Percentiles rank a stretch among this genome's conserved stretches.
Evolutionary conservation across 2,329 filamentous ascomycete genomes (phyloP).

Genomic region (Sporothrix euskadiensis): DNA sequence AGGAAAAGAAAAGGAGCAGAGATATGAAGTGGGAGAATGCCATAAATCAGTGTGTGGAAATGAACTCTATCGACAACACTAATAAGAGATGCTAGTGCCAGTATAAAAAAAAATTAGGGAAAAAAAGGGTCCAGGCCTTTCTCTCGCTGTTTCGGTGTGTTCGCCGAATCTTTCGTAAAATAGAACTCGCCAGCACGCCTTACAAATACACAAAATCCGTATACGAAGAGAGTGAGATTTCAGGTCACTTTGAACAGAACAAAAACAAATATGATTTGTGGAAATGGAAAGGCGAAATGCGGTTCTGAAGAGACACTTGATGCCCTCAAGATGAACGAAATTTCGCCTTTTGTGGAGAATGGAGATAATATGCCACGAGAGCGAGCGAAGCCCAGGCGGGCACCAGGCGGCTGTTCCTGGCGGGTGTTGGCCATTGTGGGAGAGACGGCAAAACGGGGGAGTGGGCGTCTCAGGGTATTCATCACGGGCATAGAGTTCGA

Average conservation of each 20-base stretch:
- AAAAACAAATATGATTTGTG: not conserved
- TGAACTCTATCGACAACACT: not conserved
- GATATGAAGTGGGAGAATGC: too few species aligned
- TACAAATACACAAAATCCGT: not conserved
- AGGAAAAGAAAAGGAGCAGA: not conserved
- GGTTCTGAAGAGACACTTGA: not conserved
- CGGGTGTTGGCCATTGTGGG: not conserved
- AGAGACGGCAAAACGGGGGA: not conserved
- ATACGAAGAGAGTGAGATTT: not conserved
- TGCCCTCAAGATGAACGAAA: slow-evolving; percentile 10
- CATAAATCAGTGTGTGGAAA: not conserved
- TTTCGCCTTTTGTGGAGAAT: slow-evolving; percentile 13
- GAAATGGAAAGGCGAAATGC: not conserved
- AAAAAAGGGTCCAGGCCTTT: not conserved
- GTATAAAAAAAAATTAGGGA: not conserved
- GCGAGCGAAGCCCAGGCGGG: not conserved
- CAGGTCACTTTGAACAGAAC: not conserved
- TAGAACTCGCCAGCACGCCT: not conserved
- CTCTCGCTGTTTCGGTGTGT: slow-evolving; percentile 11
- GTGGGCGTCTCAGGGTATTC: slow-evolving; percentile 8
- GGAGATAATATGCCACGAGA: not conserved
- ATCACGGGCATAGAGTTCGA: not conserved
- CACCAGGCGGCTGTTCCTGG: slow-evolving; percentile 14
- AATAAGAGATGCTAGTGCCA: not conserved
- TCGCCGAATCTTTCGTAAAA: not conserved